phyloP scores from a whole-genome alignment of 2,329 filamentous ascomycete genomes.

The Aspergillus ochraceoroseus region DNA sequence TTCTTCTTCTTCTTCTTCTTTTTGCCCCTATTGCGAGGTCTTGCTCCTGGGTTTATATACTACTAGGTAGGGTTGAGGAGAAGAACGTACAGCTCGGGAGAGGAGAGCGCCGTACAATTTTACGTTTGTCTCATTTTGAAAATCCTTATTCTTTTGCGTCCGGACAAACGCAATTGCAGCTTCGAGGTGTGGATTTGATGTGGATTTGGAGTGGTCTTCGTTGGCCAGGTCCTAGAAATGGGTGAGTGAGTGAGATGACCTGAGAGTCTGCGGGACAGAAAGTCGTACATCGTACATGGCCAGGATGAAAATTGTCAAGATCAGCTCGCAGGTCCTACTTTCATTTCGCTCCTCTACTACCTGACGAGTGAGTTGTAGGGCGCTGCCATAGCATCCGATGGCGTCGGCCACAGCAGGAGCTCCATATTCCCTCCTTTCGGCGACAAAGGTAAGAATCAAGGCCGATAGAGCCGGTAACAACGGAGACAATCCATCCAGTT shows the following conservation, averaged over 20 bases:
- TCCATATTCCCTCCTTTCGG: background rate
- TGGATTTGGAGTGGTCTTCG: constrained; percentile 3
- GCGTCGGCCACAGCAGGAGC: background rate
- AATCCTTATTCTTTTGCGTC: constrained; percentile 1
- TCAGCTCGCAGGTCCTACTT: constrained; percentile 1
- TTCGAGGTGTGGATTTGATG: constrained; percentile 7
- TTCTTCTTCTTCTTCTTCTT: background rate
- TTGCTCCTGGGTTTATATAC: too few relatives aligned
- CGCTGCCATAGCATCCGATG: constrained; percentile 6
- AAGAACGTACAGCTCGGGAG: constrained; percentile 3
- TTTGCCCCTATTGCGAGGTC: too few relatives aligned
- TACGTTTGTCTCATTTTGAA: constrained; percentile 3
- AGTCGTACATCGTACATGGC: constrained; percentile 7
- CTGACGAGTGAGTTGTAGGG: constrained; percentile 7
- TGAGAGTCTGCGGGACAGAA: background rate
- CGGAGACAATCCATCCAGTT: background rate
- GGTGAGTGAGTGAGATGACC: background rate
- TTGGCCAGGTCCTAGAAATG: constrained; percentile 8
- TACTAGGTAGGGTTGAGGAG: background rate
- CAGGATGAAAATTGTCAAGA: constrained; percentile 9
- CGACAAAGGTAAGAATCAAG: constrained; percentile 4
- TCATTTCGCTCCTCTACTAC: constrained; percentile 5
- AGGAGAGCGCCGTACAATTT: constrained; percentile 8
- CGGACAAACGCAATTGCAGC: constrained; percentile 8
- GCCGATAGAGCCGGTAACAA: constrained; percentile 3